Base-by-base conservation (phyloP, 495 filamentous ascomycete species). In the Penicillium macrosclerotiorum region DNA sequence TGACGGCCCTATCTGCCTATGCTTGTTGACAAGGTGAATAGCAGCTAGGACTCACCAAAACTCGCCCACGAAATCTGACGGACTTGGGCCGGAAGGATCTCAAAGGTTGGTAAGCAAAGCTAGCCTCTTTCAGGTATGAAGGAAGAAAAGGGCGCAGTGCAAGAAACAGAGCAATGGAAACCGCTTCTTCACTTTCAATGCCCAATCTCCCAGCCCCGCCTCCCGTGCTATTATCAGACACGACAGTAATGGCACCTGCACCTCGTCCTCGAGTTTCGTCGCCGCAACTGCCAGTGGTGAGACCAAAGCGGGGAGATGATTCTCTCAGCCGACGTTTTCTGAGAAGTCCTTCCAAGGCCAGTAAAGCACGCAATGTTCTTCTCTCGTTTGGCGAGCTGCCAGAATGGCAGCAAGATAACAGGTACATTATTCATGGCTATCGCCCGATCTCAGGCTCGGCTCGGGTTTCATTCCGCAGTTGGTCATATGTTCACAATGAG, bases 401-500 rank as follows among this genome's bases (percentile, higher is more conserved):
- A 13, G 48, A 59, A 49, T 68, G 65, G 63, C 39, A 40, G 14
- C 13, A 11, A 40, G 51, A 56, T 43, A 68, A 64, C 27, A 37
- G 33, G 34, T 59, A 30, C 38, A 65, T 65, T 47, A 59, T 47
- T n/a, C 47, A 53, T 40, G 49, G 58, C 31, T 63, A 68, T 40
- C 55, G 63, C 13, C 63, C 63, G 5, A 55, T 66, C 16, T 63
- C 60, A 16, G 38, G 44, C 29, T 66, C 64, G 25, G 48, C 37
- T 36, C 45, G 16, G n/a, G 47, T 14, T 8, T 66, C 50, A 9
- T 50, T 68, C 33, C 32, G 30, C 32, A 69, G 64, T 46, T 55
- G 49, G 42, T 33, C 27, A 8, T 60, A 62, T 34, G 13, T 65
- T 14, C 64, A 66, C 54, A 68, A 67, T 30, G 62, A 68, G 32